Conservation (phyloP, 192 early-diverging fungal species). For the Kappamyces sp. region DNA sequence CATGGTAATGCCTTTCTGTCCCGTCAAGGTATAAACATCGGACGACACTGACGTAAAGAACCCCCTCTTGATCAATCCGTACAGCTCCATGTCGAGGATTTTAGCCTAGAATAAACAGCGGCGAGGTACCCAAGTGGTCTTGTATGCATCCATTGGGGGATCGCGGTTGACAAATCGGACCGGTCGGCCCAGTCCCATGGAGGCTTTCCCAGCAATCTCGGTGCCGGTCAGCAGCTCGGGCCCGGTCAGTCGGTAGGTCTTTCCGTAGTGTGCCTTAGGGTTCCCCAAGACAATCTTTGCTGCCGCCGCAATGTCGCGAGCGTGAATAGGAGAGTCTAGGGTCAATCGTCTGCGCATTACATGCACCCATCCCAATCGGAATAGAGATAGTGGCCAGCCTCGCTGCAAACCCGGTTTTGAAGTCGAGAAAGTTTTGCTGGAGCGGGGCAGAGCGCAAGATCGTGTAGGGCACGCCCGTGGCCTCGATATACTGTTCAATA, state of each 20-base stretch:
- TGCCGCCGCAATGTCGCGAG: constrained; percentile 18
- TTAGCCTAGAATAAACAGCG: constrained; percentile 1
- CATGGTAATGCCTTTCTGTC: constrained; percentile 2
- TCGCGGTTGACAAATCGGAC: constrained; percentile 24
- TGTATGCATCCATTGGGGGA: neutral
- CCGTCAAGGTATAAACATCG: constrained; percentile 8
- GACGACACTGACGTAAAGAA: constrained; percentile 14
- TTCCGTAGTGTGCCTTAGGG: constrained; percentile 10
- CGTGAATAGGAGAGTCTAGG: constrained; percentile 25
- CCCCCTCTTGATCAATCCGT: constrained; percentile 12
- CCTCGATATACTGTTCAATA: constrained; percentile 20
- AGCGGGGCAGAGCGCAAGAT: constrained; percentile 21
- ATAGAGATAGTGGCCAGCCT: constrained; percentile 19
- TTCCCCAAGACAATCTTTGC: constrained; percentile 13
- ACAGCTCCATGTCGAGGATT: constrained; percentile 10
- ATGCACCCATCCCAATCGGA: constrained; percentile 21
- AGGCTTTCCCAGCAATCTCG: constrained; percentile 26
- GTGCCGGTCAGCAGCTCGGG: constrained; percentile 29
- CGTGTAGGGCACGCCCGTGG: constrained; percentile 19
- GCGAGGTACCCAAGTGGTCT: neutral
- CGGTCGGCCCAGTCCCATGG: constrained; percentile 25
- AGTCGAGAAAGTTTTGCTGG: constrained; percentile 20
- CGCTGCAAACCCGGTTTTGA: constrained; percentile 11
- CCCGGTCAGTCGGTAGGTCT: constrained; percentile 26
- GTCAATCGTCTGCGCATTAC: too few relatives aligned